phyloP scores from a whole-genome alignment of 768 basidiomycete genomes.

The Leccinellum albellum region DNA sequence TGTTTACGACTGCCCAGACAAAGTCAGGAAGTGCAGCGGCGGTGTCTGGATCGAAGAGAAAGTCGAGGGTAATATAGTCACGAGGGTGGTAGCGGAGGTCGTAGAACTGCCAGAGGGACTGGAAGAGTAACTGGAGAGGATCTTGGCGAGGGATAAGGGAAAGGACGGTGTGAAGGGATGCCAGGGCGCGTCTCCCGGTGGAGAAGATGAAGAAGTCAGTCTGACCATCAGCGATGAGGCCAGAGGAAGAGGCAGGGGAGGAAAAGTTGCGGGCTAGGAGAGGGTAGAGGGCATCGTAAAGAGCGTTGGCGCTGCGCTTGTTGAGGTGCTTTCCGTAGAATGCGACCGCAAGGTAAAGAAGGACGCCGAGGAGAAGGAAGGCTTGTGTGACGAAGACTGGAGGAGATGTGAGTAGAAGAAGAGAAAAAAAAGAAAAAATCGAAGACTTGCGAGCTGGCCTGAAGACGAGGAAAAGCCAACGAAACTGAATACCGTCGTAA shows the following conservation, averaged over 20 bases:
- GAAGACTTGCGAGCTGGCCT: slow-evolving; percentile 63
- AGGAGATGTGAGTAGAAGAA: not conserved
- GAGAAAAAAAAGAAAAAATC: not conserved
- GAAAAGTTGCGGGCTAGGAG: slow-evolving; percentile 75
- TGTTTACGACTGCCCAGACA: slow-evolving; percentile 82
- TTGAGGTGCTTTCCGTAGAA: slow-evolving; percentile 63
- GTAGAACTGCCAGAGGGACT: slow-evolving; percentile 58
- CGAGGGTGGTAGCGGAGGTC: slow-evolving; percentile 70
- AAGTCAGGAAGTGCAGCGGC: slow-evolving; percentile 52
- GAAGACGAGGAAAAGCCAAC: slow-evolving; percentile 75
- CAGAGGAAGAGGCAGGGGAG: slow-evolving; percentile 48
- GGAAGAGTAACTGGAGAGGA: slow-evolving; percentile 60
- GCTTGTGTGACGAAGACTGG: slow-evolving; percentile 67
- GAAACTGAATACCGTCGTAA: slow-evolving; percentile 73
- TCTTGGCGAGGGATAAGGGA: slow-evolving; percentile 83
- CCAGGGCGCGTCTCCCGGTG: slow-evolving; percentile 75
- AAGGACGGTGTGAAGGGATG: slow-evolving; percentile 77
- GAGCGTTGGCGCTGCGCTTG: slow-evolving; percentile 53
- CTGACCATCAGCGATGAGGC: slow-evolving; percentile 63
- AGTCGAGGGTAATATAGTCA: slow-evolving; percentile 76
- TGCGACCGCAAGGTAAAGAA: slow-evolving; percentile 55
- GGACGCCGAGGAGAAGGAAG: slow-evolving; percentile 47
- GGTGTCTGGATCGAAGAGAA: slow-evolving; percentile 52
- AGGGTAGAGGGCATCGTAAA: slow-evolving; percentile 58
- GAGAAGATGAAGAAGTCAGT: slow-evolving; percentile 84